Conservation (phyloP, 2,329 filamentous ascomycete species). For the Cercospora beticola region DNA sequence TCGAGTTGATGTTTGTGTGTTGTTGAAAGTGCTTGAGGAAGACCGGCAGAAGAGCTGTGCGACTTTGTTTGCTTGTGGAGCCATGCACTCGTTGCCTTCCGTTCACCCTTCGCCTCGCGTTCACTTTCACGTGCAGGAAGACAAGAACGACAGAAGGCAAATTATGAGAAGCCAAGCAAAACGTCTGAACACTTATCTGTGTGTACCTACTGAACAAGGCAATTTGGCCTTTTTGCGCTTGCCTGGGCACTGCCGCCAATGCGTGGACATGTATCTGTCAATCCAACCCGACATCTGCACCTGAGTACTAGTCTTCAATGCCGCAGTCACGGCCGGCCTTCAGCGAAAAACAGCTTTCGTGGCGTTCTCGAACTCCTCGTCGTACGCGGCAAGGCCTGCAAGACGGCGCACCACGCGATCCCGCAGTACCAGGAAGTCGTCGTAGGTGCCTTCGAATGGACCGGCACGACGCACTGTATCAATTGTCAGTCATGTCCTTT, state of each 20-base stretch:
- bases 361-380: constrained; percentile 2
- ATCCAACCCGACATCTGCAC: neutral
- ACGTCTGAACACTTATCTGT: neutral
- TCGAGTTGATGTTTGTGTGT: neutral
- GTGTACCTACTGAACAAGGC: neutral
- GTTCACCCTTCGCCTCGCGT: neutral
- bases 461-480: constrained; percentile 5
- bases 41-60: neutral
- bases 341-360: neutral
- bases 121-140: neutral
- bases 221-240: neutral
- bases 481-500: neutral
- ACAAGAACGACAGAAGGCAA: neutral
- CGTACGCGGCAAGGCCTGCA: constrained; percentile 14
- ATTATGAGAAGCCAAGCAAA: neutral
- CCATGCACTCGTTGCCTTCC: neutral
- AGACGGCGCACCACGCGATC: constrained; percentile 15
- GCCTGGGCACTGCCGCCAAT: neutral
- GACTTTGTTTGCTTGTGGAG: neutral
- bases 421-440: constrained; percentile 21
- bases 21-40: neutral
- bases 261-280: neutral
- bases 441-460: constrained; percentile 15
- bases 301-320: neutral
- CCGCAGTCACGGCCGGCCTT: neutral